Conservation (phyloP, 2,329 filamentous ascomycete species). For the Rutstroemia sp. region DNA sequence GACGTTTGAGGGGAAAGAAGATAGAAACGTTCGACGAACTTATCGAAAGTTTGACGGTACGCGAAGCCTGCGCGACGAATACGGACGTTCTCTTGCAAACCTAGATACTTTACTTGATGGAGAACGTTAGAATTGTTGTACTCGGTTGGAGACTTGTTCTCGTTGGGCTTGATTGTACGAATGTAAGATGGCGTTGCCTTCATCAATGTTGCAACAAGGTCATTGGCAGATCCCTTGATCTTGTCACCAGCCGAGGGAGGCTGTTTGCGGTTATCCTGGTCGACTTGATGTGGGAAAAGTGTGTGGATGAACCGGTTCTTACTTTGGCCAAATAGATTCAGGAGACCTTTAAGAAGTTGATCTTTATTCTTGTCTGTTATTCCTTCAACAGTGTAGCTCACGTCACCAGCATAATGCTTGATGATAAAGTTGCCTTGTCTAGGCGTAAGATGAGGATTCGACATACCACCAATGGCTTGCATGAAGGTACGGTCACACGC, state of each 20-base stretch:
- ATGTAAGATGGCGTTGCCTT: constrained; percentile 97
- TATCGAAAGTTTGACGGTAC: constrained; percentile 94
- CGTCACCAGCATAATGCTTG: constrained; percentile 98
- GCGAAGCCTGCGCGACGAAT: constrained; percentile 95
- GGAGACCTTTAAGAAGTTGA: constrained; percentile 85
- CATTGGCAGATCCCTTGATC: constrained; percentile 91
- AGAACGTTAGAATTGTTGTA: constrained; percentile 89
- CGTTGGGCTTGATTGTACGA: constrained; percentile 97
- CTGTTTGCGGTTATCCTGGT: constrained; percentile 90
- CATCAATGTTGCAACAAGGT: constrained; percentile 91
- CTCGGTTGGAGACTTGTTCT: constrained; percentile 92
- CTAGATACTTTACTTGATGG: constrained; percentile 98
- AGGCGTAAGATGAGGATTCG: constrained; percentile 83
- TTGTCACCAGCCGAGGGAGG: constrained; percentile 94
- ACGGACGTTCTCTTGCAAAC: constrained; percentile 97
- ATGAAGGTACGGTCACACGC: constrained; percentile 96
- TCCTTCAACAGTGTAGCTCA: constrained; percentile 86
- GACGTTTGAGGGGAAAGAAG: constrained; percentile 88
- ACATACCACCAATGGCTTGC: constrained; percentile 83
- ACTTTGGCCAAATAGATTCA: constrained; percentile 79
- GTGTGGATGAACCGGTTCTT: constrained; percentile 80
- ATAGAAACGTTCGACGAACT: constrained; percentile 97
- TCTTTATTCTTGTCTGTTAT: constrained; percentile 99
- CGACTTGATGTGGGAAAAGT: constrained; percentile 86
- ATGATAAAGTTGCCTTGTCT: constrained; percentile 96